Conservation (phyloP, 768 basidiomycete genomes). For the Collybiopsis confluens region DNA sequence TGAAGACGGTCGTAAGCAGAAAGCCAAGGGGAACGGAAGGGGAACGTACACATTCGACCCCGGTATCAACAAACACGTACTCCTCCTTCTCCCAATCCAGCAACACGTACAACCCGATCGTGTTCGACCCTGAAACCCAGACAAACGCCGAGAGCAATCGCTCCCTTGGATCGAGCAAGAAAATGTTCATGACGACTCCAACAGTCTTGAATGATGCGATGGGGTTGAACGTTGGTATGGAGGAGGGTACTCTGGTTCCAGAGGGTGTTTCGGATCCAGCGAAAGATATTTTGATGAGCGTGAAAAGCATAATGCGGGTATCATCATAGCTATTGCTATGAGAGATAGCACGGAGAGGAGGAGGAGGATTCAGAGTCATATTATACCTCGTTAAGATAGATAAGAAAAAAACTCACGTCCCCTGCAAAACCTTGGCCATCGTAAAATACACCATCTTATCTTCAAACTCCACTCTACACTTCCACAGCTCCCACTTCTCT, state of each 20-base stretch:
- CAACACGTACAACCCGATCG: constrained; percentile 58
- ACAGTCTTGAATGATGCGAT: constrained; percentile 61
- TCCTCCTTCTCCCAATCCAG: constrained; percentile 62
- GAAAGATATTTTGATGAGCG: constrained; percentile 65
- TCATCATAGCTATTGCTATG: constrained; percentile 46
- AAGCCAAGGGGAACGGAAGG: neutral
- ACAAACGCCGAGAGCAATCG: constrained; percentile 65
- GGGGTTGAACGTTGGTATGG: constrained; percentile 48
- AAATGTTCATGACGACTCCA: constrained; percentile 75
- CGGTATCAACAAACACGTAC: constrained; percentile 72
- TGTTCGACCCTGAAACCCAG: constrained; percentile 54
- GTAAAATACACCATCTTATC: constrained; percentile 68
- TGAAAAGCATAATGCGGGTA: constrained; percentile 63
- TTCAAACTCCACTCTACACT: constrained; percentile 74
- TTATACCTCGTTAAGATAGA: too few relatives aligned
- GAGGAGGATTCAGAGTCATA: neutral
- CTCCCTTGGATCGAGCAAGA: constrained; percentile 61
- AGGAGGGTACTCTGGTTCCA: constrained; percentile 18
- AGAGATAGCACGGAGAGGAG: neutral
- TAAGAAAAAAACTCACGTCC: neutral
- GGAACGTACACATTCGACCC: constrained; percentile 61
- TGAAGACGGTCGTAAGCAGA: constrained; percentile 21
- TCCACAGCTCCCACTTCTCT: constrained; percentile 68
- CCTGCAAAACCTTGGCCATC: constrained; percentile 59
- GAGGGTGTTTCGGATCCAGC: constrained; percentile 47